Evolutionary conservation across 129 eudicot species (phyloP).

Genomic region (Gnaphalium uliginosum): DNA sequence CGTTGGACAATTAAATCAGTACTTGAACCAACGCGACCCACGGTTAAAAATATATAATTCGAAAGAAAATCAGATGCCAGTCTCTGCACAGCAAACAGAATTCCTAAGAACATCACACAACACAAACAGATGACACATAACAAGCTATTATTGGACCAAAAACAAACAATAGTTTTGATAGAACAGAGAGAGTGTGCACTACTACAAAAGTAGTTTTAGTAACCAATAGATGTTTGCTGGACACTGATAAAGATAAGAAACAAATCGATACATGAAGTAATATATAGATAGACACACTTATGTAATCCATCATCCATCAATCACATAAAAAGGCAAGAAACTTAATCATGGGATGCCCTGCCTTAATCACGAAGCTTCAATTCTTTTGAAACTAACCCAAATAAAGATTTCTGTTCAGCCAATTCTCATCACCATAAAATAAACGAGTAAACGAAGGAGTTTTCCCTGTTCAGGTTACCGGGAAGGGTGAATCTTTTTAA

Average conservation of each 20-base stretch:
- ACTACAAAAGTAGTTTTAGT: not conserved
- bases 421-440: not conserved
- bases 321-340: not conserved
- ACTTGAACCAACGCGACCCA: conserved; percentile 61
- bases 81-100: conserved; percentile 44
- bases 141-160: not conserved
- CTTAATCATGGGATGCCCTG: not conserved
- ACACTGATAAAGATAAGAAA: not conserved
- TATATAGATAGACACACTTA: not conserved
- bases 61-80: conserved; percentile 85
- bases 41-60: conserved; percentile 77
- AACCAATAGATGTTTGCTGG: not conserved
- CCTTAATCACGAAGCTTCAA: not conserved
- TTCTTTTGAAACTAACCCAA: not conserved
- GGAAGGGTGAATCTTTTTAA: too few species aligned
- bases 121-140: not conserved
- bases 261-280: not conserved
- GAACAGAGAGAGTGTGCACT: not conserved
- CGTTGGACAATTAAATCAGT: conserved; percentile 35
- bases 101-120: not conserved
- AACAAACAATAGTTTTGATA: not conserved
- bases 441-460: too few species aligned
- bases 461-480: too few species aligned
- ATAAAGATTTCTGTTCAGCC: not conserved
- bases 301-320: not conserved